A percentile compares a stretch with the other conserved stretches of the same genome.
Evolutionary conservation across 345 rosid species (phyloP).

Genomic region (Citrus maxima): DNA sequence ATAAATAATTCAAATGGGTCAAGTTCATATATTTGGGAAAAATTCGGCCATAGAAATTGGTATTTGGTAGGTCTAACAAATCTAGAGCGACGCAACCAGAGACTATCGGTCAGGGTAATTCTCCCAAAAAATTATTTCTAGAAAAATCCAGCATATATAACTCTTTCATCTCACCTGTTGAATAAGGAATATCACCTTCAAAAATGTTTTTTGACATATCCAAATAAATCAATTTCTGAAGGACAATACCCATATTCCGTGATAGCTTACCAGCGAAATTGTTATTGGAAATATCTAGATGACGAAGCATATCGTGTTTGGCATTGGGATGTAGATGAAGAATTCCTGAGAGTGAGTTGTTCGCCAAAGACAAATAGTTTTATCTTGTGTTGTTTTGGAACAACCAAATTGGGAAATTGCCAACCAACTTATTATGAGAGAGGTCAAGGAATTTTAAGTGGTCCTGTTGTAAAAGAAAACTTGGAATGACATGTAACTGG

Average conservation of each 20-base stretch:
- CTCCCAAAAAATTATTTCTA: neutral
- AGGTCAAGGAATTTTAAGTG: no score
- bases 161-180: no score
- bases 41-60: neutral
- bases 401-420: neutral
- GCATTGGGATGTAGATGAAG: no score
- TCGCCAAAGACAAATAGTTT: neutral
- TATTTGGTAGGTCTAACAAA: neutral
- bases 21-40: neutral
- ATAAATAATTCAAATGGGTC: neutral
- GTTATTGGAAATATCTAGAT: no score
- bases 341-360: no score
- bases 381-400: neutral
- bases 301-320: no score
- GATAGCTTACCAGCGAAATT: neutral
- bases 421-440: neutral
- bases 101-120: neutral
- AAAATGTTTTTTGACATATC: neutral
- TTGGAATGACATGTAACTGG: no score
- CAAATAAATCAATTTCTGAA: neutral
- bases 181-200: neutral
- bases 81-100: neutral
- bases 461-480: no score
- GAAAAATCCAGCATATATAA: neutral
- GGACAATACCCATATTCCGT: neutral